These are phyloP conservation scores for Exophiala xenobiotica DNA, from an alignment of 2,329 filamentous ascomycete genomes.

Conservation along the genomic window DNA sequence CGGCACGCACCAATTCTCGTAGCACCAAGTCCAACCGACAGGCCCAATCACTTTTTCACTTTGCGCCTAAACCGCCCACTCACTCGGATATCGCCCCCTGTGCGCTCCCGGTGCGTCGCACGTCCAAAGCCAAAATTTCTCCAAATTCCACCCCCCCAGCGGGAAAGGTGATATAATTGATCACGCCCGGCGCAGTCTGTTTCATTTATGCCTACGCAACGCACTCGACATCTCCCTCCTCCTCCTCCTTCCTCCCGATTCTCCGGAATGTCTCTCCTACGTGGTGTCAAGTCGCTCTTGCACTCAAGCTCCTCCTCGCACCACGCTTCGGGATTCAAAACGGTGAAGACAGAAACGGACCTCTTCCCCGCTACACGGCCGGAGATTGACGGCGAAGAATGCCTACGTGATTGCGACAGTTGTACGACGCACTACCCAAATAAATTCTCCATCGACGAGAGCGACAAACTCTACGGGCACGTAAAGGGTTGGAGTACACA, in stretches of 20 bases:
- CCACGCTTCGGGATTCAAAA: constrained; percentile 41
- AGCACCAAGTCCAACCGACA: no score
- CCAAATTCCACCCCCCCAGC: not conserved
- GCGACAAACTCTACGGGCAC: constrained; percentile 77
- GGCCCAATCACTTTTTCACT: no score
- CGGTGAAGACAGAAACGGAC: constrained; percentile 46
- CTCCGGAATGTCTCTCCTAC: constrained; percentile 21
- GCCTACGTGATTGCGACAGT: constrained; percentile 78
- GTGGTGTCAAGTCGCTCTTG: constrained; percentile 19
- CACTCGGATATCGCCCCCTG: not conserved
- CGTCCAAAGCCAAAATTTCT: not conserved
- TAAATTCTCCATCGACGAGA: constrained; percentile 68
- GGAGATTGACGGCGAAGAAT: constrained; percentile 82
- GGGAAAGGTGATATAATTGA: not conserved
- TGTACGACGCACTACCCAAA: constrained; percentile 80
- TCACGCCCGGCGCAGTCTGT: not conserved
- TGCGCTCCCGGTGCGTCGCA: no score
- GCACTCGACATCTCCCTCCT: not conserved
- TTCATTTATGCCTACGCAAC: not conserved
- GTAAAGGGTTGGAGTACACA: constrained; percentile 88
- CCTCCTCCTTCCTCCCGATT: not conserved
- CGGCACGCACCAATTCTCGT: not conserved
- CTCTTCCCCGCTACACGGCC: constrained; percentile 76
- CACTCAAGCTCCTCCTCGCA: constrained; percentile 7
- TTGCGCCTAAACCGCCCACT: no score